These are phyloP conservation scores for Hypoxylon sp. DNA, from an alignment of 2,329 filamentous ascomycete genomes.

Conservation along the genomic window DNA sequence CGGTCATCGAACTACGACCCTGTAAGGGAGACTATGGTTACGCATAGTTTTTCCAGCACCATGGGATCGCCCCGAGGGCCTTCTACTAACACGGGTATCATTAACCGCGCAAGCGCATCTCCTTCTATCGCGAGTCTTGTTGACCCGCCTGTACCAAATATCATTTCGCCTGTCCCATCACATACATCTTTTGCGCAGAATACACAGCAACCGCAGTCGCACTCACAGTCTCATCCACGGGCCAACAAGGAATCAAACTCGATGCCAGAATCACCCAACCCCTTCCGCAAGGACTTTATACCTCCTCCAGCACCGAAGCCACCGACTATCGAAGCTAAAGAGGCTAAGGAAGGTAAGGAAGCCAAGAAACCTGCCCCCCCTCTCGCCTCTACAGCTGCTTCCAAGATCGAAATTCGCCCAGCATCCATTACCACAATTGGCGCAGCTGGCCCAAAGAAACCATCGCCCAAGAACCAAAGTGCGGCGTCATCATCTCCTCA, in stretches of 20 bases:
- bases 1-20: slow-evolving; percentile 80
- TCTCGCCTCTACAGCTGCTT: slow-evolving; percentile 43
- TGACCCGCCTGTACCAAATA: slow-evolving; percentile 72
- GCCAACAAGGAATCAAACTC: slow-evolving; percentile 57
- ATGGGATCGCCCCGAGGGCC: slow-evolving; percentile 67
- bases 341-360: slow-evolving; percentile 59
- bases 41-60: slow-evolving; percentile 64
- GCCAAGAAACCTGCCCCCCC: slow-evolving; percentile 59
- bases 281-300: slow-evolving; percentile 56
- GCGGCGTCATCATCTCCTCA: slow-evolving; percentile 64
- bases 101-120: slow-evolving; percentile 85
- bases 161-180: slow-evolving; percentile 59
- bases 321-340: slow-evolving; percentile 56
- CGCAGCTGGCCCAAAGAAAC: slow-evolving; percentile 50
- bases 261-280: slow-evolving; percentile 61
- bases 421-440: slow-evolving; percentile 55
- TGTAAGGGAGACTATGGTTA: slow-evolving; percentile 72
- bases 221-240: slow-evolving; percentile 51
- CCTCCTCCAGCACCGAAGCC: slow-evolving; percentile 55
- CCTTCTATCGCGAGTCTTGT: slow-evolving; percentile 93
- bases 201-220: slow-evolving; percentile 50
- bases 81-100: slow-evolving; percentile 49
- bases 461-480: slow-evolving; percentile 57
- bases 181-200: slow-evolving; percentile 56
- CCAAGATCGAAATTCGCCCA: slow-evolving; percentile 55